Evolutionary conservation across 805 yeast species (phyloP), one percentile per base, ranked within the genome.

Genomic region (Candida montana): DNA sequence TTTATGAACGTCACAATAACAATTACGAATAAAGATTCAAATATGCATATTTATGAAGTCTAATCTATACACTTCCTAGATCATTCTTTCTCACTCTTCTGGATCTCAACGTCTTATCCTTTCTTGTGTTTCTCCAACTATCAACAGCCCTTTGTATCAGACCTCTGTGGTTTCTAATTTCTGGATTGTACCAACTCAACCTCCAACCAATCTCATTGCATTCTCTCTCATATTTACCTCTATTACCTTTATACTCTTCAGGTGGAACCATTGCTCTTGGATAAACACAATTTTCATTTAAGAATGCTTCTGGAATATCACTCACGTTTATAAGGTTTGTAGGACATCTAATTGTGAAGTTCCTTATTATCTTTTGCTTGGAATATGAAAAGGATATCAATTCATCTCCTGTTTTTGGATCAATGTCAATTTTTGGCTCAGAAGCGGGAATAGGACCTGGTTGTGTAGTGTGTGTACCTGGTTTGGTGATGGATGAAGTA

Each of bases 121-220:
- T 52, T 46, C 72, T 61, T 5, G 75, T 65, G 52, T 73, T 73
- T 47, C 78, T 61, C 75, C 75, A 74, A 7, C 69, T 59, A 45
- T 72, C 78, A 13, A 73, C 78, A 1, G 78, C 77, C 24, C 77
- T 59, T 49, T 73, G 78, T 13, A 71, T 63, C 13, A 74, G 53
- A 1, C 78, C 78, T 21, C 75, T 59, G 24, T 68, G 67, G 35
- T 56, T 56, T 20, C 68, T 61, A n/a, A 74, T 56, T 18, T 60
- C 60, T 0, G 74, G 69, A 46, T 73, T 73, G 29, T 62, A 54
- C 52, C 55, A 61, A 6, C 70, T 64, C 24, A 73, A 52, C n/a
- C 63, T 60, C 77, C 77, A 72, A 5, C 77, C 78, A 32, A 73
- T 62, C 21, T 59, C 57, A 48, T 73, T 73, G 56, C 79, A 74